Evolutionary conservation across 805 yeast genomes (phyloP), one percentile per base, ranked within the genome.

Genomic region (Monosporozyma unispora): DNA sequence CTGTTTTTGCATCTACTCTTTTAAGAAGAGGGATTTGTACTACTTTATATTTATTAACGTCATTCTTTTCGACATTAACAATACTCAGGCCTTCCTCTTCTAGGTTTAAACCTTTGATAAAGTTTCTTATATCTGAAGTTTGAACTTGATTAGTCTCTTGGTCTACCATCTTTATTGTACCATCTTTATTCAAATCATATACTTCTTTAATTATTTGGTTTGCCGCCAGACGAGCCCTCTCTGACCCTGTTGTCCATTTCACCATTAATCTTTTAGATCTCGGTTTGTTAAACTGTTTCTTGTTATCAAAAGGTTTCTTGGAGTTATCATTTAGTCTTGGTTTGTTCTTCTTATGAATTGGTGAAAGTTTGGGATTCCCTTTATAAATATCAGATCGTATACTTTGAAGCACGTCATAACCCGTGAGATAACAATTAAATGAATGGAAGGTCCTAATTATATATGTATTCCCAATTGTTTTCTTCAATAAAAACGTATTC

Each of bases 201-300:
- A 63, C 52, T 18, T 56, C 53, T 10, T 54, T 48, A 6, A 61
- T 46, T 0, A 53, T 54, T 7, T 48, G 37, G 39, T 57, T 60
- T 2, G 64, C 64, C 18, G 67, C 70, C 12, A 52, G 54, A 40
- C 60, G 57, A 16, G 63, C 65, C 45, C 64, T 56, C 23, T 60
- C 64, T 10, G 62, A 50, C 8, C 70, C 70, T n/a, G 58, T 57
- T 10, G 28, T 57, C 66, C 39, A 35, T 18, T 11, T 35, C 8
- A 35, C 39, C 22, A 35, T 11, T 4, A 35, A 3, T 19, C 22
- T 35, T 18, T 18, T 35, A 11, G 39, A 4, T 18, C 12, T 18
- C 21, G 39, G 39, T 35, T 35, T 35, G 22, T 18, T 18, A 16
- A 35, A 35, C 9, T 8, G 22, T 35, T 35, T 35, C 39, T 35